Percentiles rank a stretch among this genome's conserved stretches.
Evolutionary conservation across 2,329 filamentous ascomycete species (phyloP).

Genomic region (Colletotrichum spinosum): DNA sequence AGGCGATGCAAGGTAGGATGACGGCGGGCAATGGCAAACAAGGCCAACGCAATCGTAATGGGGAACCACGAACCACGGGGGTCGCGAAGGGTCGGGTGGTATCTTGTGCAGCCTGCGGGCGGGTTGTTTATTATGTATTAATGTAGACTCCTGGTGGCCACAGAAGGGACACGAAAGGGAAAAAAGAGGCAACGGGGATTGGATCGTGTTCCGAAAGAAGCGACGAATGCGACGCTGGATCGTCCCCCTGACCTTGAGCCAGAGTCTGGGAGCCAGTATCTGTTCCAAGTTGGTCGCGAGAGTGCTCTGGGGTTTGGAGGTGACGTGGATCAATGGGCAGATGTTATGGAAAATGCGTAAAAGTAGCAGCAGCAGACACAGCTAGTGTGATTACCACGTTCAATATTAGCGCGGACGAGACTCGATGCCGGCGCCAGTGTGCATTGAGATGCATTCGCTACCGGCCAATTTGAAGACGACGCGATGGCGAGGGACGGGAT

Average conservation of each 20-base stretch:
- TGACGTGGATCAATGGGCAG: no score
- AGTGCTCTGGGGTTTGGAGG: no score
- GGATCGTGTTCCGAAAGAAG: conserved; percentile 16
- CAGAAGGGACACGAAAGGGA: background rate
- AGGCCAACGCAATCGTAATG: background rate
- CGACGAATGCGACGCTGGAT: conserved; percentile 30
- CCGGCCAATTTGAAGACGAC: no score
- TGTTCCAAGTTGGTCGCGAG: no score
- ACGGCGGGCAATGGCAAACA: conserved; percentile 12
- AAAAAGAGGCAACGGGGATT: conserved; percentile 6
- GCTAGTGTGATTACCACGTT: no score
- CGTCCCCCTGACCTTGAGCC: conserved; percentile 28
- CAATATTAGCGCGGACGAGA: background rate
- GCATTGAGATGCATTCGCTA: no score
- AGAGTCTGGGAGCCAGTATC: no score
- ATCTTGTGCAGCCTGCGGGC: conserved; percentile 7
- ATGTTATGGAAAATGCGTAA: no score
- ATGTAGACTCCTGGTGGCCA: background rate
- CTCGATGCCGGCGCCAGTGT: background rate
- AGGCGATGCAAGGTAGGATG: no score
- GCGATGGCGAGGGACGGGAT: background rate
- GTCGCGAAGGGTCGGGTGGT: conserved; percentile 7
- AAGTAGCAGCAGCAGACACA: no score
- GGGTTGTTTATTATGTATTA: conserved; percentile 29
- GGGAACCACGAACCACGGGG: conserved; percentile 3